Percentiles rank a stretch among this genome's conserved stretches.
These are phyloP conservation scores for Fusarium papillatum DNA, from an alignment of 2,329 filamentous ascomycete genomes.

Conservation along the genomic window DNA sequence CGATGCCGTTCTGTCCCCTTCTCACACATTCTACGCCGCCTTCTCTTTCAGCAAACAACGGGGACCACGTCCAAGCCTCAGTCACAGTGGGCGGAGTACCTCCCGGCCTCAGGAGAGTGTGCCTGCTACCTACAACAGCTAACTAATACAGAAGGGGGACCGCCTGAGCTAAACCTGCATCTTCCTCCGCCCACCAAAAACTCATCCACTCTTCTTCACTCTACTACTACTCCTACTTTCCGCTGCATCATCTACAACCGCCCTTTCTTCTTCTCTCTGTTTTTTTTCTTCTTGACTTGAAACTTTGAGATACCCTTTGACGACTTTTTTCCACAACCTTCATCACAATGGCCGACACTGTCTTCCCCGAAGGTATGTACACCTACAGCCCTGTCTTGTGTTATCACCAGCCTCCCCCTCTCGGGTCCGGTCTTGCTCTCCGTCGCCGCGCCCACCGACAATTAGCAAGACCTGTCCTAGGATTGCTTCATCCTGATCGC, in stretches of 20 bases:
- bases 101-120: background rate
- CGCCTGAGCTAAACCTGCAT: slow-evolving; percentile 39
- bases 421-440: slow-evolving; percentile 8
- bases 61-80: slow-evolving; percentile 31
- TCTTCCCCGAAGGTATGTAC: slow-evolving; percentile 55
- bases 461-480: background rate
- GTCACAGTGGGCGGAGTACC: slow-evolving; percentile 16
- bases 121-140: background rate
- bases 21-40: slow-evolving; percentile 55
- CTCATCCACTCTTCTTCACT: slow-evolving; percentile 33
- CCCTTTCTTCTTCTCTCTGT: slow-evolving; percentile 23
- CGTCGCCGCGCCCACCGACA: slow-evolving; percentile 6
- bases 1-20: slow-evolving; percentile 55
- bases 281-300: slow-evolving; percentile 28
- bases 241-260: slow-evolving; percentile 29
- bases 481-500: slow-evolving; percentile 4
- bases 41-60: slow-evolving; percentile 28
- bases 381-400: background rate
- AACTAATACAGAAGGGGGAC: slow-evolving; percentile 14
- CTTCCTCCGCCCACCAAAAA: slow-evolving; percentile 45
- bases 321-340: slow-evolving; percentile 1
- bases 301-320: slow-evolving; percentile 44
- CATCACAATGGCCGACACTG: slow-evolving; percentile 42
- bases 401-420: slow-evolving; percentile 22
- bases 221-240: slow-evolving; percentile 11